Conservation (phyloP, 495 filamentous ascomycete species). For the Xanthoparmelia taractica region DNA sequence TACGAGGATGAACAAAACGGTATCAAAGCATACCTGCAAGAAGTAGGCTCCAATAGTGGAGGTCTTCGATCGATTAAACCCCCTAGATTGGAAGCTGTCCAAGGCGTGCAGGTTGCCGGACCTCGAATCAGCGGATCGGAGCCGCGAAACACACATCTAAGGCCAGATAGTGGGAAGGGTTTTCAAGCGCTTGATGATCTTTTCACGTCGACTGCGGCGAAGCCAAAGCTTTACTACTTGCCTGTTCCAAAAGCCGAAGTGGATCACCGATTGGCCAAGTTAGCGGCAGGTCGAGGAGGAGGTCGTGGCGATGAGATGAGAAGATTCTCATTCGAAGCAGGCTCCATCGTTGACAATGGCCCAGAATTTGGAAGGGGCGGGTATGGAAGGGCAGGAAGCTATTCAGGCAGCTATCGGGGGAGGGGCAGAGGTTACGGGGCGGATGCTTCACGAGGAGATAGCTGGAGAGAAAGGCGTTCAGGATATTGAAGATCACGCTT, state of each 20-base stretch:
- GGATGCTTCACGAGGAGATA: conserved; percentile 16
- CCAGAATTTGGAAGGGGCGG: conserved; percentile 52
- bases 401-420: conserved; percentile 18
- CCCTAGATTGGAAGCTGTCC: conserved; percentile 26
- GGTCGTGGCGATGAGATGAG: conserved; percentile 57
- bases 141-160: not conserved
- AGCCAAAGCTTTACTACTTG: conserved; percentile 64
- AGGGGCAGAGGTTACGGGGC: conserved; percentile 32
- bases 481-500: not conserved
- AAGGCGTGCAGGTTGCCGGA: conserved; percentile 21
- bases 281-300: conserved; percentile 42
- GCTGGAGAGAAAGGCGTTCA: conserved; percentile 26
- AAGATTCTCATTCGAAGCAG: conserved; percentile 72
- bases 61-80: conserved; percentile 29
- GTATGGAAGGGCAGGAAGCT: conserved; percentile 32
- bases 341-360: conserved; percentile 63
- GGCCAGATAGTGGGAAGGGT: conserved; percentile 34
- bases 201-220: conserved; percentile 54
- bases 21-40: conserved; percentile 48
- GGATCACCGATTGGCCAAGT: conserved; percentile 56
- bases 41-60: conserved; percentile 31
- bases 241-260: conserved; percentile 45
- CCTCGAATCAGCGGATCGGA: conserved; percentile 18
- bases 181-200: conserved; percentile 56
- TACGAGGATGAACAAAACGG: conserved; percentile 55